A percentile compares a stretch with the other conserved stretches of the same genome.
Evolutionary conservation across 2,329 filamentous ascomycete species (phyloP).

Genomic region (Talaromyces sp.): DNA sequence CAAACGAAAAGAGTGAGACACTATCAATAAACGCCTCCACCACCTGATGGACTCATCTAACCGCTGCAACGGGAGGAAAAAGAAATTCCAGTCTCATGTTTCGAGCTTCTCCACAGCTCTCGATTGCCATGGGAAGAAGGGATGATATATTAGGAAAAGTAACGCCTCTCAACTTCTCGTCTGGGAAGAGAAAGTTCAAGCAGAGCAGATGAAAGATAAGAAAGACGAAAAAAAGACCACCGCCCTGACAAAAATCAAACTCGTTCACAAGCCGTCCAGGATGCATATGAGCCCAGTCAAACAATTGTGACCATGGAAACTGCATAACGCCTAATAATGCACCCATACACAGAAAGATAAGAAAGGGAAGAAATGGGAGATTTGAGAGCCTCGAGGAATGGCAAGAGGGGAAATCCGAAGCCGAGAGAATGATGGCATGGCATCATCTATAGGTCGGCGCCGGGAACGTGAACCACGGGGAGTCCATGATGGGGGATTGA

Average conservation of each 20-base stretch:
- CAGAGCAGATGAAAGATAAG: not conserved
- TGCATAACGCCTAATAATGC: slow-evolving; percentile 16
- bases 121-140: not conserved
- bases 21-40: slow-evolving; percentile 14
- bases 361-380: not conserved
- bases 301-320: slow-evolving; percentile 11
- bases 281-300: slow-evolving; percentile 13
- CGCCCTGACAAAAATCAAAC: slow-evolving; percentile 2
- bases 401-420: not conserved
- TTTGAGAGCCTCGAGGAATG: not conserved
- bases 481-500: slow-evolving; percentile 33
- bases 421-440: not conserved
- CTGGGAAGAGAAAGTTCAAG: not conserved
- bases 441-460: slow-evolving; percentile 14
- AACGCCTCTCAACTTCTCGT: not conserved
- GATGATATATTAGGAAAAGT: not conserved
- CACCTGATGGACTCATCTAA: slow-evolving; percentile 6
- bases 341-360: slow-evolving; percentile 2
- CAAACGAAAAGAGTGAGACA: slow-evolving; percentile 4
- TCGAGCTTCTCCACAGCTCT: not conserved
- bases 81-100: slow-evolving; percentile 6
- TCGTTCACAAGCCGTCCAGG: slow-evolving; percentile 1
- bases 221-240: not conserved
- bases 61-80: not conserved
- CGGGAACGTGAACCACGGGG: slow-evolving; percentile 15